A percentile compares a stretch with the other conserved stretches of the same genome.
Evolutionary conservation across 2,329 filamentous ascomycete species (phyloP).

Genomic region (Thermochaetoides dissita): DNA sequence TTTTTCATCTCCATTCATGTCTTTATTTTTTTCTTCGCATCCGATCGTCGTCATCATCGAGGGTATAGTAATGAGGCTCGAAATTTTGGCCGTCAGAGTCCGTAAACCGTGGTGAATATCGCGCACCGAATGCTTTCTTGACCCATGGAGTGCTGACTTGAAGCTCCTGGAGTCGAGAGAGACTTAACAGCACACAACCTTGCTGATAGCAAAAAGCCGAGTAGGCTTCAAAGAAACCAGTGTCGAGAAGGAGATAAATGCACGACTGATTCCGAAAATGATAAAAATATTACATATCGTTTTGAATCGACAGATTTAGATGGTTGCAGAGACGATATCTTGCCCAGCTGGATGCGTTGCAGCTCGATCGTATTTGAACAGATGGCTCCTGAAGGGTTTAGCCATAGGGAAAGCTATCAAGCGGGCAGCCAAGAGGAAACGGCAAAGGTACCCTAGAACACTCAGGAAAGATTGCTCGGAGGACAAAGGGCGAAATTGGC

Average conservation of each 20-base stretch:
- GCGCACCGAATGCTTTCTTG: not conserved
- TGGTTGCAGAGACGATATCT: not conserved
- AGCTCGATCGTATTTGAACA: not conserved
- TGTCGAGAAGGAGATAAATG: conserved; percentile 1
- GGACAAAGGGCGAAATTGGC: no score
- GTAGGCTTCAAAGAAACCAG: not conserved
- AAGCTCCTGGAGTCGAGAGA: not conserved
- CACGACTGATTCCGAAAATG: conserved; percentile 2
- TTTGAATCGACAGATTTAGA: not conserved
- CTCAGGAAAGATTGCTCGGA: no score
- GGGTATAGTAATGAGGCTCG: conserved; percentile 7
- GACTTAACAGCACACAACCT: no score
- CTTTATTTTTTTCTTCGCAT: conserved; percentile 11
- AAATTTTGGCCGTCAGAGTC: conserved; percentile 2
- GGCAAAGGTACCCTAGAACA: no score
- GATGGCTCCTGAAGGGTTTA: not conserved
- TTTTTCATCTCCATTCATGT: conserved; percentile 12
- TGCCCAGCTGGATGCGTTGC: not conserved
- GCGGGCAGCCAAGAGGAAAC: no score
- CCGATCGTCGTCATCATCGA: conserved; percentile 14
- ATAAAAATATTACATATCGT: conserved; percentile 9
- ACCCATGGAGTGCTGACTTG: not conserved
- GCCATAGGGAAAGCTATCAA: not conserved
- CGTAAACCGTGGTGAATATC: not conserved
- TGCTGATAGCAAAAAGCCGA: not conserved